phyloP scores from a whole-genome alignment of 176 grass and related monocot genomes.

The Urochloa ruziziensis region DNA sequence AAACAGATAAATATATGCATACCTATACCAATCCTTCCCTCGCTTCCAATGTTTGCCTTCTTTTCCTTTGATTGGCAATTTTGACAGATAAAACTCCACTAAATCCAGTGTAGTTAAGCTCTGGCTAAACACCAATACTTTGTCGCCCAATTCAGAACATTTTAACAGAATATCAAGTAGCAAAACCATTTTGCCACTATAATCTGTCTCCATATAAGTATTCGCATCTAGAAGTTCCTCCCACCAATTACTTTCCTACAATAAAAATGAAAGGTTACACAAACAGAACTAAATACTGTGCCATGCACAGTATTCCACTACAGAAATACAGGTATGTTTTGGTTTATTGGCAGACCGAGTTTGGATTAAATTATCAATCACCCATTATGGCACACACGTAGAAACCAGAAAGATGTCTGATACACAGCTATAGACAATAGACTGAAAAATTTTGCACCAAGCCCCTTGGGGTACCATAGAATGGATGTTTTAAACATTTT shows the following conservation, averaged over 20 bases:
- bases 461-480: not conserved
- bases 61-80: constrained; percentile 65
- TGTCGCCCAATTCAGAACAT: constrained; percentile 79
- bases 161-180: constrained; percentile 83
- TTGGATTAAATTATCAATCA: constrained; percentile 11
- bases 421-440: constrained; percentile 1
- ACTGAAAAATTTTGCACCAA: constrained; percentile 11
- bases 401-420: constrained; percentile 11
- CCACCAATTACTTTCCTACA: constrained; percentile 90
- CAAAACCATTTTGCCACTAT: constrained; percentile 97
- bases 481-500: not conserved
- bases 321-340: constrained; percentile 11
- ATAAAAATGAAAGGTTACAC: not conserved
- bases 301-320: not conserved
- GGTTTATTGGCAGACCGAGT: not conserved
- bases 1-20: too few relatives aligned
- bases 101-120: constrained; percentile 89
- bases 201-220: constrained; percentile 70
- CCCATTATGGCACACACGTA: not conserved
- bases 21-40: constrained; percentile 99
- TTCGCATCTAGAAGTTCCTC: constrained; percentile 68
- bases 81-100: constrained; percentile 86
- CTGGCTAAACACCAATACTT: constrained; percentile 93
- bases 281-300: constrained; percentile 12
- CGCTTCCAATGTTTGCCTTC: constrained; percentile 91